Evolutionary conservation across 1,284 basidiomycete genomes (phyloP).

Genomic region (Tremellales sp.): DNA sequence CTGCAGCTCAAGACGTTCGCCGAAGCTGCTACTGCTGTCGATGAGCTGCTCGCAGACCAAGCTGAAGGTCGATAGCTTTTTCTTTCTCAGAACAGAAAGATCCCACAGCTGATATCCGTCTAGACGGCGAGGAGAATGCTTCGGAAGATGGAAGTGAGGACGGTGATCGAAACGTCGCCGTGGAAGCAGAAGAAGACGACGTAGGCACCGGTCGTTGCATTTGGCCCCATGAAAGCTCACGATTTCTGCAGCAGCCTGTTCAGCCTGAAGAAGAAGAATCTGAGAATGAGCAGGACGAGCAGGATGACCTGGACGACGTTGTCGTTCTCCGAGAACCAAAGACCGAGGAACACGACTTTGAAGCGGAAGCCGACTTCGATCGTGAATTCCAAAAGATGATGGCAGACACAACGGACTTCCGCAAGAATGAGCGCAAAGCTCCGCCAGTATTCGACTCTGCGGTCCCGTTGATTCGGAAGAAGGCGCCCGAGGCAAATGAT

Average conservation of each 20-base stretch:
- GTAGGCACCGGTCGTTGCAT: not conserved
- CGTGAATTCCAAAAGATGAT: conserved; percentile 95
- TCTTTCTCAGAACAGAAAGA: not conserved
- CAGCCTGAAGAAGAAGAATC: not conserved
- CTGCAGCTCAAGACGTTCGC: conserved; percentile 66
- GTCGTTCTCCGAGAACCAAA: conserved; percentile 54
- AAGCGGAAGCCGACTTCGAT: conserved; percentile 88
- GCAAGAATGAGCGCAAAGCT: conserved; percentile 78
- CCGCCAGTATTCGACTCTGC: conserved; percentile 79
- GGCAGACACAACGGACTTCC: conserved; percentile 74
- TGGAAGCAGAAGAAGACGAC: conserved; percentile 1
- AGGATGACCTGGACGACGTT: conserved; percentile 56
- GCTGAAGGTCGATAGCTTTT: conserved; percentile 53
- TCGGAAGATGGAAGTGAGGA: conserved; percentile 23
- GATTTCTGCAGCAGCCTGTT: not conserved
- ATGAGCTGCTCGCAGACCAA: conserved; percentile 72
- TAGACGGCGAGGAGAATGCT: conserved; percentile 14
- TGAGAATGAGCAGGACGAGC: conserved; percentile 9
- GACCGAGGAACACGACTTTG: conserved; percentile 56
- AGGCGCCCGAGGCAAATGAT: conserved; percentile 48
- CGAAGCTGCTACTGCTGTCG: conserved; percentile 80
- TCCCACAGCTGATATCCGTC: not conserved
- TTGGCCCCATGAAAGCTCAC: not conserved
- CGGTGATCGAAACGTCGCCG: conserved; percentile 6
- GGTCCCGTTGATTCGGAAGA: conserved; percentile 61